Base-by-base conservation (phyloP, 2,329 filamentous ascomycete species). In the Pyricularia sp. region DNA sequence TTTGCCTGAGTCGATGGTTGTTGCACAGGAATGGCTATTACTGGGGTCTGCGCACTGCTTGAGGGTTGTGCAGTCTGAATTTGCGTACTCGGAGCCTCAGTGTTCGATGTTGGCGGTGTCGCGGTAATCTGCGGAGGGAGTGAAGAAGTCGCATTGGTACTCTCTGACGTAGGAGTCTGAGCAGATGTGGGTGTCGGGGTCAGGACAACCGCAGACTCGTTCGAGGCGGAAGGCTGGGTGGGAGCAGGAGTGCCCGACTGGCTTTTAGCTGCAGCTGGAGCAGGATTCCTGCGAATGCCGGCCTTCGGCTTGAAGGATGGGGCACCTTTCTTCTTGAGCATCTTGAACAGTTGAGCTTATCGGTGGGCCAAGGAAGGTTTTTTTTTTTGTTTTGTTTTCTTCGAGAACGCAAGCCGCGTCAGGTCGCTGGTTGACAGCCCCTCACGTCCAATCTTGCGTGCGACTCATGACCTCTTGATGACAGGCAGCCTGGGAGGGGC, bases 281-380 rank as follows among this genome's bases (percentile, higher is more conserved):
- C 78, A 67, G 80, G 77, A 66, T 82, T 79, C 71, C 86, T 83
- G 68, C 80, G 78, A 40, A 63, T 60, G 76, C 73, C 35, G 83
- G 84, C 83, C 77, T 89, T 91, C 60, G 88, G 88, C 73, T 89
- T 89, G 77, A 91, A 90, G 77, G 80, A 80, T 66, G 81, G 77
- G 69, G 81, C 81, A 70, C 81, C 79, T 76, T 90, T 89, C 77
- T 89, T 89, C 75, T 82, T 85, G 79, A 89, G 88, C 70, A 76
- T 80, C 77, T 68, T 24, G 60, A n/a, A 49, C 13, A 19, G 19
- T 49, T n/a, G 40, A 49, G 19, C 16, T 49, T 49, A 49, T 49
- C 40, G 40, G 40, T 49, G 40, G 40, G 19, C 40, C 40, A 8
- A 49, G 40, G 40, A 49, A 49, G 5, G 40, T 4, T 8, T 49